Evolutionary conservation across 2,329 filamentous ascomycete genomes (phyloP).

Genomic region (Aureobasidium namibiae): DNA sequence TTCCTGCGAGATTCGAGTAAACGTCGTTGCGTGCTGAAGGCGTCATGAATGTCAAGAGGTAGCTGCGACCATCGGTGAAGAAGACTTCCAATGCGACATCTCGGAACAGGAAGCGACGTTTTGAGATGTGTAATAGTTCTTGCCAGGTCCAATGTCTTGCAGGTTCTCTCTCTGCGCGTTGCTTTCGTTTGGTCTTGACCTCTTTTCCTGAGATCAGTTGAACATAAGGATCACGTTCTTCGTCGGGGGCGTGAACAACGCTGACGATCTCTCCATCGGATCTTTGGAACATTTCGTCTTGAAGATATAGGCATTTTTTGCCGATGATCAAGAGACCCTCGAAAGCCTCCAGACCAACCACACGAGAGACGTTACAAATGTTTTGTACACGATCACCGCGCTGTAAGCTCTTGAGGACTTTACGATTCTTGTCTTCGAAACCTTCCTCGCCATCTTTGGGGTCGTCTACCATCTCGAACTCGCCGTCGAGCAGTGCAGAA

Average conservation of each 20-base stretch:
- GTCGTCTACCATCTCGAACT: slow-evolving; percentile 93
- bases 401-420: slow-evolving; percentile 90
- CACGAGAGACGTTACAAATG: slow-evolving; percentile 90
- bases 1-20: slow-evolving; percentile 63
- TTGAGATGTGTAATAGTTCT: slow-evolving; percentile 91
- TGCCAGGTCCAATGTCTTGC: slow-evolving; percentile 89
- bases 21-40: slow-evolving; percentile 68
- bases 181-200: slow-evolving; percentile 46
- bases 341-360: slow-evolving; percentile 85
- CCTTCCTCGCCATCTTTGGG: slow-evolving; percentile 76
- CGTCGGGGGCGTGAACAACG: slow-evolving; percentile 82
- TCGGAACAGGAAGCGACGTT: slow-evolving; percentile 87
- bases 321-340: slow-evolving; percentile 91
- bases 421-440: slow-evolving; percentile 96
- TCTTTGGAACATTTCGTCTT: slow-evolving; percentile 94
- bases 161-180: slow-evolving; percentile 51
- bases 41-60: slow-evolving; percentile 78
- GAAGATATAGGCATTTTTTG: slow-evolving; percentile 84
- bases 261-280: slow-evolving; percentile 95
- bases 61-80: slow-evolving; percentile 93
- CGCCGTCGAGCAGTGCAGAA: slow-evolving; percentile 60
- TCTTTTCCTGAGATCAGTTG: slow-evolving; percentile 82
- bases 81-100: slow-evolving; percentile 97
- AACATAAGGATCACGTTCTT: slow-evolving; percentile 91
- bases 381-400: slow-evolving; percentile 86